A percentile compares a stretch with the other conserved stretches of the same genome.
phyloP scores from a whole-genome alignment of 2,329 filamentous ascomycete species.

The Coleophoma eucalyptorum region DNA sequence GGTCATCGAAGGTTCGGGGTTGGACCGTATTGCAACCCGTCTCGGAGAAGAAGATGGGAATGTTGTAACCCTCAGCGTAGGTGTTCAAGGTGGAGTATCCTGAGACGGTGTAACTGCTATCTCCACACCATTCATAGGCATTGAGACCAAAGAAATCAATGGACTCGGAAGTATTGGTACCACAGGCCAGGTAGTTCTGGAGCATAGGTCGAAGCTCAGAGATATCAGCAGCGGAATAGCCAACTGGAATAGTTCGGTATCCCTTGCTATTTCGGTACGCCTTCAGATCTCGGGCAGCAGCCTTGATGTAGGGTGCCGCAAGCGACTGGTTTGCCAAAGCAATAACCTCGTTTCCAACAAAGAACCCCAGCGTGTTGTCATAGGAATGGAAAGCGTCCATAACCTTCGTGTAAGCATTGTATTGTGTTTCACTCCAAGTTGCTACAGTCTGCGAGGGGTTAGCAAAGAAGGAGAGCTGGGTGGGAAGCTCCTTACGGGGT shows the following conservation, averaged over 20 bases:
- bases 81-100: constrained; percentile 68
- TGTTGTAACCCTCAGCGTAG: constrained; percentile 65
- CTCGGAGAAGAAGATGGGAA: constrained; percentile 89
- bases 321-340: constrained; percentile 53
- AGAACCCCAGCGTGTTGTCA: constrained; percentile 79
- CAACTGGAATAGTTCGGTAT: constrained; percentile 79
- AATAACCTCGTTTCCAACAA: constrained; percentile 86
- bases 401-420: constrained; percentile 63
- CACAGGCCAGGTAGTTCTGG: constrained; percentile 75
- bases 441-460: constrained; percentile 43
- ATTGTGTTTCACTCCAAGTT: constrained; percentile 71
- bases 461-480: constrained; percentile 4
- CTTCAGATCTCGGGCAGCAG: constrained; percentile 78
- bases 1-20: constrained; percentile 64
- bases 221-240: constrained; percentile 86
- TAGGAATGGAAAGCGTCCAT: constrained; percentile 76
- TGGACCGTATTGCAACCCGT: constrained; percentile 72
- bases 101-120: constrained; percentile 48
- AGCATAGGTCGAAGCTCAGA: constrained; percentile 59
- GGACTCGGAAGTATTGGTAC: constrained; percentile 61
- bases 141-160: constrained; percentile 86
- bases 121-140: constrained; percentile 77
- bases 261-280: constrained; percentile 70
- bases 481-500: constrained; percentile 41
- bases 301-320: constrained; percentile 80